A percentile compares a stretch with the other conserved stretches of the same genome.
Conservation (phyloP, 768 basidiomycete genomes). For the Amanita exitialis region DNA sequence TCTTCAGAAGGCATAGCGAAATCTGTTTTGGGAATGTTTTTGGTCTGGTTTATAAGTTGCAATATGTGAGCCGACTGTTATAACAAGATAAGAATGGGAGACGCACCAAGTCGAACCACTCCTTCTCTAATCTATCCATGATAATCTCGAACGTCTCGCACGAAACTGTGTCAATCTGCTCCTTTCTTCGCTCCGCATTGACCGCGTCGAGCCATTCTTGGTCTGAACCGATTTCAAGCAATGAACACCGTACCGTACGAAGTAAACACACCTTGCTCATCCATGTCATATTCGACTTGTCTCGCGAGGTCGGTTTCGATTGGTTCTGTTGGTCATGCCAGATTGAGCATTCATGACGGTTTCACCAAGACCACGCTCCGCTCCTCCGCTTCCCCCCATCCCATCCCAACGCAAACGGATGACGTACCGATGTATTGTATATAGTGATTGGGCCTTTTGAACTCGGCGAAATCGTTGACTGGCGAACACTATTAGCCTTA, state of each 20-base stretch:
- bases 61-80: background rate
- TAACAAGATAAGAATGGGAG: slow-evolving; percentile 1
- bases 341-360: slow-evolving; percentile 6
- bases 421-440: slow-evolving; percentile 80
- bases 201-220: slow-evolving; percentile 88
- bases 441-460: slow-evolving; percentile 73
- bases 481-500: slow-evolving; percentile 1
- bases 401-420: background rate
- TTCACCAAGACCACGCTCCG: background rate
- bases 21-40: slow-evolving; percentile 85
- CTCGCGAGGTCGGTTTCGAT: slow-evolving; percentile 84
- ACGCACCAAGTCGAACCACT: slow-evolving; percentile 92
- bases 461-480: slow-evolving; percentile 60
- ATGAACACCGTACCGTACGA: background rate
- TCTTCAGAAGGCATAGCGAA: slow-evolving; percentile 88
- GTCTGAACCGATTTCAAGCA: slow-evolving; percentile 35
- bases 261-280: slow-evolving; percentile 76
- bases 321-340: slow-evolving; percentile 47
- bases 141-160: slow-evolving; percentile 92
- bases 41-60: slow-evolving; percentile 49
- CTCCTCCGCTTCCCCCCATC: no score
- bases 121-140: slow-evolving; percentile 97
- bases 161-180: slow-evolving; percentile 57
- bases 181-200: slow-evolving; percentile 75
- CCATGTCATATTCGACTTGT: slow-evolving; percentile 99